These are phyloP conservation scores for Camptophora hylomeconis DNA, from an alignment of 2,329 filamentous ascomycete genomes.

Conservation along the genomic window DNA sequence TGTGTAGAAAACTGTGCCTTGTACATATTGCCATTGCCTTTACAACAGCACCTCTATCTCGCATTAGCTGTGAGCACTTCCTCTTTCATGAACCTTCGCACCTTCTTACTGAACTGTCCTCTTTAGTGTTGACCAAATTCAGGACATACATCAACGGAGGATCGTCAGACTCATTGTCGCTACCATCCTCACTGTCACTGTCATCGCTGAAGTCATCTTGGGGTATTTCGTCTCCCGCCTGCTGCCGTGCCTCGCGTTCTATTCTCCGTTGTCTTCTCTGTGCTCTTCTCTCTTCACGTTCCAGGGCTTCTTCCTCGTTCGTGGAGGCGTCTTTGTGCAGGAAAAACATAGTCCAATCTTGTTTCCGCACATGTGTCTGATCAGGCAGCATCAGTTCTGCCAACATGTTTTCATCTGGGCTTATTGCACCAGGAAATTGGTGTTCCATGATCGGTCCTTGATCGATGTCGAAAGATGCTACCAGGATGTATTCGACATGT, in stretches of 20 bases:
- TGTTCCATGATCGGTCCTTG: constrained; percentile 96
- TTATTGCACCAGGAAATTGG: constrained; percentile 89
- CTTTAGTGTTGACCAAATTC: constrained; percentile 95
- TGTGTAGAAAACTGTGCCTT: constrained; percentile 90
- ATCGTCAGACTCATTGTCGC: constrained; percentile 54
- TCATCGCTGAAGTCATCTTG: constrained; percentile 37
- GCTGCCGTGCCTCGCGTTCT: constrained; percentile 19
- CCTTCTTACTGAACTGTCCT: constrained; percentile 77
- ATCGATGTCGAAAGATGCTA: constrained; percentile 95
- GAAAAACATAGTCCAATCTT: constrained; percentile 99
- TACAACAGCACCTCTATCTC: constrained; percentile 71
- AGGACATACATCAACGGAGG: constrained; percentile 92
- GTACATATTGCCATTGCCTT: constrained; percentile 99
- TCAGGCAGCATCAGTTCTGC: constrained; percentile 97
- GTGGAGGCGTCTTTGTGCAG: constrained; percentile 85
- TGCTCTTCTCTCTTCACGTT: constrained; percentile 33
- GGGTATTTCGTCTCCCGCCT: constrained; percentile 36
- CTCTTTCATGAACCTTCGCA: constrained; percentile 24
- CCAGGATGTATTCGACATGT: constrained; percentile 97
- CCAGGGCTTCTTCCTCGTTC: constrained; percentile 59
- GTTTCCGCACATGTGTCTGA: constrained; percentile 83
- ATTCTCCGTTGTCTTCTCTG: constrained; percentile 30
- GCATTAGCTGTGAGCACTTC: too few species aligned
- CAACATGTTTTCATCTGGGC: constrained; percentile 93
- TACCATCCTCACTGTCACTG: constrained; percentile 28